phyloP scores from a whole-genome alignment of 108 stramenopile species.

The Pseudonitzschia multistriata region DNA sequence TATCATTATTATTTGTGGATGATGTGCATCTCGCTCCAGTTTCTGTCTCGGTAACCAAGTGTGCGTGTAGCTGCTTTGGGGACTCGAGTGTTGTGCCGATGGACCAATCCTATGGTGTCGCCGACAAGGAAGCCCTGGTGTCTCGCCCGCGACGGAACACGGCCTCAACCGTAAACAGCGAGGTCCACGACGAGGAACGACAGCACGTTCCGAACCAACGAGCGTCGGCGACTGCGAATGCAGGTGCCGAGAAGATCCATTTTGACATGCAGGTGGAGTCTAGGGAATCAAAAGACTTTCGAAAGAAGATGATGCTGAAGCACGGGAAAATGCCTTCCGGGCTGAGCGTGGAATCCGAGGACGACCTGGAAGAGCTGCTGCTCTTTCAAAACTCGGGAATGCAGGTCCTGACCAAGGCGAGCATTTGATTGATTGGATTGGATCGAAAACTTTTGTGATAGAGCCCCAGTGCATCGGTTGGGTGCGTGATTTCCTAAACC shows the following conservation, averaged over 20 bases:
- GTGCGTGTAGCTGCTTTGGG: conserved; percentile 15
- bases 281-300: no score
- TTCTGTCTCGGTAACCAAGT: conserved; percentile 17
- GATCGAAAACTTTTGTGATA: no score
- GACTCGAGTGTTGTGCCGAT: background rate
- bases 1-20: no score
- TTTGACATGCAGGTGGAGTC: background rate
- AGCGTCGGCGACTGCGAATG: background rate
- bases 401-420: background rate
- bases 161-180: conserved; percentile 6
- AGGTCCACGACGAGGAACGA: background rate
- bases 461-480: no score
- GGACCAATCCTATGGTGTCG: background rate
- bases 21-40: no score
- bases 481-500: no score
- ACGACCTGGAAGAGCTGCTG: background rate
- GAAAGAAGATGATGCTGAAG: conserved; percentile 15
- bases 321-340: conserved; percentile 17
- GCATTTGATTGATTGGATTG: no score
- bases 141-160: conserved; percentile 12
- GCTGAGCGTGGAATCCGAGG: conserved; percentile 23
- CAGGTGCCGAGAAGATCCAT: background rate
- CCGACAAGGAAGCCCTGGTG: background rate
- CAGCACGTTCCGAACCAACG: background rate
- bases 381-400: background rate